phyloP scores from a whole-genome alignment of 1,284 basidiomycete genomes.

The Cystobasidium sp. region DNA sequence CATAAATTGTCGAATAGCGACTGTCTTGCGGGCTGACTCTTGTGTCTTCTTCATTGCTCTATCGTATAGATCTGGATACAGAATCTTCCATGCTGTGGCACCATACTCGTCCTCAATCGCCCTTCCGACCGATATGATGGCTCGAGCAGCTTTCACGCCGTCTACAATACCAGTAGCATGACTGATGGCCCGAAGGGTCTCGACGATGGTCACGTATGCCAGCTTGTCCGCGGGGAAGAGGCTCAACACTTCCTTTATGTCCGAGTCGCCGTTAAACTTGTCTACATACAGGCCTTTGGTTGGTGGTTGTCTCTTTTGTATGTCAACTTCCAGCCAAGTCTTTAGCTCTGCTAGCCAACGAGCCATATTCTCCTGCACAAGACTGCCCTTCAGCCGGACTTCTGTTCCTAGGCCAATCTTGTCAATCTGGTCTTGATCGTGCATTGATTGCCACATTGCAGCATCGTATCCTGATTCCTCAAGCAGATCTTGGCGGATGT shows the following conservation, averaged over 20 bases:
- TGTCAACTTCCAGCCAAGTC: conserved; percentile 63
- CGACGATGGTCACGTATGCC: conserved; percentile 86
- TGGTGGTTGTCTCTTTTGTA: neutral
- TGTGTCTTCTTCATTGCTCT: conserved; percentile 44
- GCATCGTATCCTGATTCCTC: conserved; percentile 84
- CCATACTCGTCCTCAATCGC: conserved; percentile 89
- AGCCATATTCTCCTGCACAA: conserved; percentile 83
- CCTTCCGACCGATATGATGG: conserved; percentile 78
- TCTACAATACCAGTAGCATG: conserved; percentile 66
- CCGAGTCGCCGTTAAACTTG: conserved; percentile 11
- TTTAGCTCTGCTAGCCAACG: conserved; percentile 76
- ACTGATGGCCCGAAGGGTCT: conserved; percentile 82
- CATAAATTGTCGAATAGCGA: conserved; percentile 32
- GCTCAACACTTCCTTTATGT: conserved; percentile 69
- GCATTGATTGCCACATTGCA: conserved; percentile 72
- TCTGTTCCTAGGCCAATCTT: conserved; percentile 64
- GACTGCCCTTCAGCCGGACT: conserved; percentile 61
- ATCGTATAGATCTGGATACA: conserved; percentile 48
- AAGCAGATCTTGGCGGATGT: conserved; percentile 76
- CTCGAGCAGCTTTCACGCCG: conserved; percentile 89
- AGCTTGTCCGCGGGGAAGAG: conserved; percentile 78
- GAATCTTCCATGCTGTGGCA: conserved; percentile 71
- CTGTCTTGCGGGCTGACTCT: conserved; percentile 3
- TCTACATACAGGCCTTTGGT: too few relatives aligned
- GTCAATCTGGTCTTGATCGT: conserved; percentile 68